phyloP scores from a whole-genome alignment of 2,329 filamentous ascomycete genomes.

The Aureobasidium sp. region DNA sequence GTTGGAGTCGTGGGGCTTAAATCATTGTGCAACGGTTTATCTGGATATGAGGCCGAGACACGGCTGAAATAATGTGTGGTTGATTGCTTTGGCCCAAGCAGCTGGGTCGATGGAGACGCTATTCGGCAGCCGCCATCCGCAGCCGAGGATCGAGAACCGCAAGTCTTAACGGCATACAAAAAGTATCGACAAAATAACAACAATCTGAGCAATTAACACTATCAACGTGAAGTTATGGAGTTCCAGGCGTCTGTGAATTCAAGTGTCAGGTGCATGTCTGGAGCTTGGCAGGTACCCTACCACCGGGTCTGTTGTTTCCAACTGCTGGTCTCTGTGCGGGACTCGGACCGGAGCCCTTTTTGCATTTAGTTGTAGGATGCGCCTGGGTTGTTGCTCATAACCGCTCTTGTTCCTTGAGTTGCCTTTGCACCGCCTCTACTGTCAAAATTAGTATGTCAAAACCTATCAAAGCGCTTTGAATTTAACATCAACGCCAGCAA shows the following conservation, averaged over 20 bases:
- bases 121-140: constrained; percentile 7
- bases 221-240: background rate
- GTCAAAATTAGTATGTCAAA: constrained; percentile 1
- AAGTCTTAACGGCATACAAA: background rate
- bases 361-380: constrained; percentile 4
- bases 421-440: background rate
- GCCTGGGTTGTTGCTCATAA: background rate
- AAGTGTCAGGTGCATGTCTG: background rate
- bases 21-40: background rate
- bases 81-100: background rate
- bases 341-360: background rate
- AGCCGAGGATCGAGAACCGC: constrained; percentile 8
- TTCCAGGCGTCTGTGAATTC: background rate
- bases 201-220: background rate
- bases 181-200: background rate
- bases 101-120: background rate
- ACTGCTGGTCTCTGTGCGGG: background rate
- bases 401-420: background rate
- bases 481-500: background rate
- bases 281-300: background rate
- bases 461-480: background rate
- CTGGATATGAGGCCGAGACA: background rate
- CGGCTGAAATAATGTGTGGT: background rate
- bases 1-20: background rate
- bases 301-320: background rate